Evolutionary conservation across 495 filamentous ascomycete genomes (phyloP).

Genomic region (Pseudomonodictys pantanalensis): DNA sequence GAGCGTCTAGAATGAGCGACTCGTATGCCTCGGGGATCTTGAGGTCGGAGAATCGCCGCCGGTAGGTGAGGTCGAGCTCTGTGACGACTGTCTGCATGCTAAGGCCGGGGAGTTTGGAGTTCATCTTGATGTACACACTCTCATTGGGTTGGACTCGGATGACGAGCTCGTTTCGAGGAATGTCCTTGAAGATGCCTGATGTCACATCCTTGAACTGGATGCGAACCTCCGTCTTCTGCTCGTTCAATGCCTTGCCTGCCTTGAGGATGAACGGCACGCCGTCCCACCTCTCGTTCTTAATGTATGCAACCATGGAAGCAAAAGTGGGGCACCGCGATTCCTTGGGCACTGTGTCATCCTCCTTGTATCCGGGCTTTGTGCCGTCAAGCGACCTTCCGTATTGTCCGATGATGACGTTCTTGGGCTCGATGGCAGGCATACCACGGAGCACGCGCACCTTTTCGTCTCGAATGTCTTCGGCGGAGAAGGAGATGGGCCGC

Average conservation of each 20-base stretch:
- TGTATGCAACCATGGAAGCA: conserved; percentile 92
- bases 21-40: conserved; percentile 99
- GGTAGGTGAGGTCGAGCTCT: conserved; percentile 97
- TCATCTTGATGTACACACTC: conserved; percentile 99
- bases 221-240: conserved; percentile 99
- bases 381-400: conserved; percentile 96
- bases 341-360: conserved; percentile 97
- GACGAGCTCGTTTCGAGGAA: conserved; percentile 97
- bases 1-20: conserved; percentile 90
- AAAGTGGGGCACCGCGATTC: conserved; percentile 97
- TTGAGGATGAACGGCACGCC: conserved; percentile 99
- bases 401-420: conserved; percentile 99
- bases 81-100: conserved; percentile 99
- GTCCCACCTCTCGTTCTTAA: conserved; percentile 99
- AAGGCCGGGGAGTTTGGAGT: conserved; percentile 96
- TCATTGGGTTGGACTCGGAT: conserved; percentile 99
- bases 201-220: conserved; percentile 99
- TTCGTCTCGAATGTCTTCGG: conserved; percentile 98
- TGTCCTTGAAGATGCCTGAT: conserved; percentile 99
- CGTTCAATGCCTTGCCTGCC: conserved; percentile 97
- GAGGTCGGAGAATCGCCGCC: conserved; percentile 95
- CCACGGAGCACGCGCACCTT: conserved; percentile 91
- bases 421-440: conserved; percentile 94
- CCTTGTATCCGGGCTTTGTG: conserved; percentile 95
- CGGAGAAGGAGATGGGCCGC: conserved; percentile 94